These are phyloP conservation scores for Penicillium tannophilum DNA, from an alignment of 495 filamentous ascomycete genomes.

Conservation along the genomic window DNA sequence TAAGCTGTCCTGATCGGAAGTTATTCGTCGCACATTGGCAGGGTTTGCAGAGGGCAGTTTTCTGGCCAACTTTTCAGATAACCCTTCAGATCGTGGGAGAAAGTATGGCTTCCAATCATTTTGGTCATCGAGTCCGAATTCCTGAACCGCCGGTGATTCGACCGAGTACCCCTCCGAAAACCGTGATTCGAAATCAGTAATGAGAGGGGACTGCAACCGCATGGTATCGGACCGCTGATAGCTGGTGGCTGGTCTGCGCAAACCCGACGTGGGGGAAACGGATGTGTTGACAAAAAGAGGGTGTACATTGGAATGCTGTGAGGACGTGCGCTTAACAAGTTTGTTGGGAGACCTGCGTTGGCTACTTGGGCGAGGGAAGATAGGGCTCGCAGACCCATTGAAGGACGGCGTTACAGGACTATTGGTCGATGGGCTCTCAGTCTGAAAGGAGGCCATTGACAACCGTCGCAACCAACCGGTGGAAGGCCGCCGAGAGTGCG, in stretches of 20 bases:
- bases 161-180: slow-evolving; percentile 17
- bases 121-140: slow-evolving; percentile 23
- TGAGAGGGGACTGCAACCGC: slow-evolving; percentile 47
- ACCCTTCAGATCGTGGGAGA: slow-evolving; percentile 33
- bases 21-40: slow-evolving; percentile 30
- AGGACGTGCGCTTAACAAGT: slow-evolving; percentile 79
- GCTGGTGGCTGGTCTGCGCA: slow-evolving; percentile 82
- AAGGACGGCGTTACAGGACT: slow-evolving; percentile 70
- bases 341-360: slow-evolving; percentile 72
- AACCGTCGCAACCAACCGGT: slow-evolving; percentile 79
- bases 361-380: slow-evolving; percentile 48
- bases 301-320: slow-evolving; percentile 54
- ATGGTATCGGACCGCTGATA: slow-evolving; percentile 79
- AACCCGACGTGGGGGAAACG: slow-evolving; percentile 57
- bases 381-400: slow-evolving; percentile 69
- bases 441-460: slow-evolving; percentile 72
- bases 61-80: slow-evolving; percentile 38
- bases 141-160: slow-evolving; percentile 20
- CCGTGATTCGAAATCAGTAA: slow-evolving; percentile 34
- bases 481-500: slow-evolving; percentile 48
- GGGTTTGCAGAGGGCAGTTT: slow-evolving; percentile 34
- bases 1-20: slow-evolving; percentile 25
- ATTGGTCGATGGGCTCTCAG: slow-evolving; percentile 68
- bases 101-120: slow-evolving; percentile 52
- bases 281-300: slow-evolving; percentile 29